These are phyloP conservation scores for Pleurotus tuber-regium DNA, from an alignment of 768 basidiomycete species.

Conservation along the genomic window DNA sequence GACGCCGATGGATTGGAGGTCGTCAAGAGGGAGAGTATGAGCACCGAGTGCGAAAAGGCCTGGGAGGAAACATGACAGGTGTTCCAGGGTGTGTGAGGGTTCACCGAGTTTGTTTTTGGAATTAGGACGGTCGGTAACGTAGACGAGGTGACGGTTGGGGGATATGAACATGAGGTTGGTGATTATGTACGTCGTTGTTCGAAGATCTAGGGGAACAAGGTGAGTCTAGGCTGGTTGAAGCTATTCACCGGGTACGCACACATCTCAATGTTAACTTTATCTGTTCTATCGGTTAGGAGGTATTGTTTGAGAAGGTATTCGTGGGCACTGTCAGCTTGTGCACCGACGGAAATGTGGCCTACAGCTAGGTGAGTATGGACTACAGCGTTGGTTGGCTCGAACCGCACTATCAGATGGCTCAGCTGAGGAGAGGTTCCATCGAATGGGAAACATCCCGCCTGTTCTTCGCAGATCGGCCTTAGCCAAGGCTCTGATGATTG, in stretches of 20 bases:
- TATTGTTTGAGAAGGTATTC: slow-evolving; percentile 79
- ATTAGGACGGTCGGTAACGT: slow-evolving; percentile 53
- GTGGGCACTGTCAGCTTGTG: slow-evolving; percentile 69
- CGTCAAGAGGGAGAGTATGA: slow-evolving; percentile 55
- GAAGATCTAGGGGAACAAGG: slow-evolving; percentile 47
- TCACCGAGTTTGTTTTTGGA: slow-evolving; percentile 25
- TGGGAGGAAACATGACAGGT: slow-evolving; percentile 76
- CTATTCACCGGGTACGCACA: slow-evolving; percentile 57
- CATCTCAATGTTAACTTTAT: slow-evolving; percentile 59
- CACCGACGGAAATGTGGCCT: slow-evolving; percentile 59
- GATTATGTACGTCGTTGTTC: slow-evolving; percentile 58
- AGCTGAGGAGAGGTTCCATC: slow-evolving; percentile 52
- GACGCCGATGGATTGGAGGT: slow-evolving; percentile 47
- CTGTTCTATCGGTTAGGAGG: slow-evolving; percentile 60
- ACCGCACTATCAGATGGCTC: slow-evolving; percentile 45
- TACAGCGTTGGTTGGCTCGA: too few relatives aligned
- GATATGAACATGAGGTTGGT: slow-evolving; percentile 67
- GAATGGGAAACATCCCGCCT: slow-evolving; percentile 63
- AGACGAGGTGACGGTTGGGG: slow-evolving; percentile 61
- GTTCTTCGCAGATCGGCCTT: slow-evolving; percentile 41
- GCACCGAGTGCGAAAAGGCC: slow-evolving; percentile 73
- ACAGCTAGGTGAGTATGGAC: slow-evolving; percentile 8
- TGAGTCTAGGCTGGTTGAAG: too few relatives aligned
- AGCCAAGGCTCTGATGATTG: slow-evolving; percentile 46
- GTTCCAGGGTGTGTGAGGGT: slow-evolving; percentile 59